Conservation (phyloP, 345 rosid species). For the Garcia nutans region DNA sequence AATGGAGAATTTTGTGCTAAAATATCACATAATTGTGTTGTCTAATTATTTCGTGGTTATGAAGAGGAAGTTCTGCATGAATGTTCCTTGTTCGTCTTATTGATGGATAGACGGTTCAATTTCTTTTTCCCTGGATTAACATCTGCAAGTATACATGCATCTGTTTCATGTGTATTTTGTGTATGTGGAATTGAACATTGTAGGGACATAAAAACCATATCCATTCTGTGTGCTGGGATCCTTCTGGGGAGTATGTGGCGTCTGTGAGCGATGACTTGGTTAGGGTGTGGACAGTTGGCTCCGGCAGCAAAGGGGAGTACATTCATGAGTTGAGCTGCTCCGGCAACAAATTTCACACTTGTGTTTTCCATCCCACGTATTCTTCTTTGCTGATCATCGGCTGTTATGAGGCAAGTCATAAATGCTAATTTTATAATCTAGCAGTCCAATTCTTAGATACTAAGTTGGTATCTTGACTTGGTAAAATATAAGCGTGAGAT, state of each 20-base stretch:
- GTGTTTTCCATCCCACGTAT: slow-evolving; percentile 52
- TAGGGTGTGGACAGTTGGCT: slow-evolving; percentile 56
- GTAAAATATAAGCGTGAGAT: not conserved
- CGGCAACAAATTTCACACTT: slow-evolving; percentile 45
- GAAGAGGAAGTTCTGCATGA: too few species aligned
- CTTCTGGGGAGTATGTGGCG: slow-evolving; percentile 54
- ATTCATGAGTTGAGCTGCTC: slow-evolving; percentile 46
- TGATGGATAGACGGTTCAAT: too few species aligned
- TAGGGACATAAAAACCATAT: slow-evolving; percentile 58
- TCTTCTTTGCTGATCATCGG: slow-evolving; percentile 53
- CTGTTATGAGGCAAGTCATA: slow-evolving; percentile 51
- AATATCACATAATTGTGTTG: too few species aligned
- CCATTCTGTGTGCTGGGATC: slow-evolving; percentile 60
- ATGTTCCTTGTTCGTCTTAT: too few species aligned
- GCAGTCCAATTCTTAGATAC: not conserved
- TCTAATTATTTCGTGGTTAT: too few species aligned
- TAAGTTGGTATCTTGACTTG: not conserved
- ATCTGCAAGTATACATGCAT: not conserved
- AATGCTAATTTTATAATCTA: slow-evolving; percentile 9
- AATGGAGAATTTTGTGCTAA: too few species aligned
- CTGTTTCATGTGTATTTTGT: not conserved
- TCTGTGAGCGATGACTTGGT: slow-evolving; percentile 68
- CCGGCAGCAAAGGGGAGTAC: slow-evolving; percentile 46
- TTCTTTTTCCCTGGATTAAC: not conserved
- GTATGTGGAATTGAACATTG: not conserved